These are phyloP conservation scores for Tephrocybe sp. DNA, from an alignment of 768 basidiomycete genomes.

Conservation along the genomic window DNA sequence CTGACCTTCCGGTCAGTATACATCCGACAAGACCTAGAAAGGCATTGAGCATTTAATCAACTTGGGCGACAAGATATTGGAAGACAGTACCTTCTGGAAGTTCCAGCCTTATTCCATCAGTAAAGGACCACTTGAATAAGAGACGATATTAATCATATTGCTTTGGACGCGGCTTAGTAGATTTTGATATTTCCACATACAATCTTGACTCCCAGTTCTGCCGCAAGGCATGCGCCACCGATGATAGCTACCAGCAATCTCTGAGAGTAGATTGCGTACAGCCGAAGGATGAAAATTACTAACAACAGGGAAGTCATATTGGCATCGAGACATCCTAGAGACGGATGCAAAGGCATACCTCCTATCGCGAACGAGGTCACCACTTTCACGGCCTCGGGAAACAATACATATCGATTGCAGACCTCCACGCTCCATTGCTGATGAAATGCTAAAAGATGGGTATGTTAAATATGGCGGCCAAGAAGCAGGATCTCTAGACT, in stretches of 20 bases:
- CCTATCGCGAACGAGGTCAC: conserved; percentile 30
- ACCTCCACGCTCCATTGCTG: conserved; percentile 29
- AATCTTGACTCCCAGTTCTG: background rate
- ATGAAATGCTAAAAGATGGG: conserved; percentile 28
- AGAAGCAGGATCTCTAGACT: too few species aligned
- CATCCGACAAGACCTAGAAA: conserved; percentile 30
- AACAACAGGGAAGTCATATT: too few species aligned
- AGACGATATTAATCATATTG: background rate
- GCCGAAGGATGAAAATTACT: conserved; percentile 6
- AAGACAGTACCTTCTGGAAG: conserved; percentile 23
- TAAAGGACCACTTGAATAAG: conserved; percentile 23
- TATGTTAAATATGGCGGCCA: too few species aligned
- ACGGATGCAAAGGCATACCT: conserved; percentile 13
- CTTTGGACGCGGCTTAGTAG: too few species aligned
- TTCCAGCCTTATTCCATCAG: conserved; percentile 27
- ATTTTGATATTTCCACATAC: too few species aligned
- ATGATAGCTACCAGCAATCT: background rate
- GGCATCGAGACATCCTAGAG: too few species aligned
- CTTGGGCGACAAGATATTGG: background rate
- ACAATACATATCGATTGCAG: conserved; percentile 31
- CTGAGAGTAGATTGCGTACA: conserved; percentile 20
- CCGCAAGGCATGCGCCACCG: background rate
- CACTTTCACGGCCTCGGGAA: conserved; percentile 32
- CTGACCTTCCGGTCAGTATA: conserved; percentile 30
- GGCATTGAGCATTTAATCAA: background rate